Conservation (phyloP, 768 basidiomycete genomes). For the Podaxis carcinomalis region DNA sequence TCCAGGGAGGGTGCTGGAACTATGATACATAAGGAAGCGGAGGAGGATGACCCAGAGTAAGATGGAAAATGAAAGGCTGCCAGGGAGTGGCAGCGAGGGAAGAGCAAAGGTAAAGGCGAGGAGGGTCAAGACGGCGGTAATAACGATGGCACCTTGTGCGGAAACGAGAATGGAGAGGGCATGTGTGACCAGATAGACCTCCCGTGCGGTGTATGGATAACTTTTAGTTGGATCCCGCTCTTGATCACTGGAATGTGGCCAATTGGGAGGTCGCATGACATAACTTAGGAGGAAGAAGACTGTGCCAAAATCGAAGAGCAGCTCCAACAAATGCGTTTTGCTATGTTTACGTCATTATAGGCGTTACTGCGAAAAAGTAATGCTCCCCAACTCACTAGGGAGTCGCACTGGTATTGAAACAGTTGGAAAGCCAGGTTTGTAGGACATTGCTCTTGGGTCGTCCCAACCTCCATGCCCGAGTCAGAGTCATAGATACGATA, state of each 20-base stretch:
- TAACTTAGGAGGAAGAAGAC: neutral
- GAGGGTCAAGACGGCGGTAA: constrained; percentile 32
- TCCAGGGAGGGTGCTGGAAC: constrained; percentile 35
- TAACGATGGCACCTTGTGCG: neutral
- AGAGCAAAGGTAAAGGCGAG: constrained; percentile 39
- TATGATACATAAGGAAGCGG: constrained; percentile 42
- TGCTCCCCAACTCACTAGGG: constrained; percentile 7
- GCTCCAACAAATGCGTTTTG: constrained; percentile 39
- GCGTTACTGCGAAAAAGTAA: neutral
- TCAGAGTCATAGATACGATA: constrained; percentile 33
- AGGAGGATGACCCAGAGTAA: constrained; percentile 37
- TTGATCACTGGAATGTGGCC: constrained; percentile 2
- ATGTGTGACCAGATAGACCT: constrained; percentile 1
- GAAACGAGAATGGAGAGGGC: constrained; percentile 3
- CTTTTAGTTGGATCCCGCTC: neutral
- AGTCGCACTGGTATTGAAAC: constrained; percentile 4
- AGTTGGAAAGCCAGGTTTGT: neutral
- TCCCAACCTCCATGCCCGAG: constrained; percentile 36
- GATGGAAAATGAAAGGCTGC: constrained; percentile 33
- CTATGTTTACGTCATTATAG: constrained; percentile 21
- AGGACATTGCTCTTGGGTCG: neutral
- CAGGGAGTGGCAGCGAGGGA: constrained; percentile 31
- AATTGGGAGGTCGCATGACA: constrained; percentile 4
- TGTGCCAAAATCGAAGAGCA: constrained; percentile 20
- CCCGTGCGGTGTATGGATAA: neutral